A percentile compares a stretch with the other conserved stretches of the same genome.
phyloP scores from a whole-genome alignment of 805 yeast genomes.

The Candida wancherniae region DNA sequence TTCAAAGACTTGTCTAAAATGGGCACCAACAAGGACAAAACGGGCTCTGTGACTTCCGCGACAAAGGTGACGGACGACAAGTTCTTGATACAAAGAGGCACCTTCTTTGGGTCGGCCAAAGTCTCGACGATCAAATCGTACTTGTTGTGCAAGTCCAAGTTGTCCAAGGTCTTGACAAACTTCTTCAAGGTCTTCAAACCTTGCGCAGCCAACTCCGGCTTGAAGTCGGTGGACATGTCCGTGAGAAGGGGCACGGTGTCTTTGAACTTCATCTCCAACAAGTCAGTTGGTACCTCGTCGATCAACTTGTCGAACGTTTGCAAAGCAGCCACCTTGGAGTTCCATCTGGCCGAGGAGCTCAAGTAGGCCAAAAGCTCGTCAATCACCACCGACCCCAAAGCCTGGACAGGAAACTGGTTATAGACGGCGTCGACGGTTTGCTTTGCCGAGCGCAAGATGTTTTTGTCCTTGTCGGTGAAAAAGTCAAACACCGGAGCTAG shows the following conservation, averaged over 20 bases:
- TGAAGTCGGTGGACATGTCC: conserved; percentile 89
- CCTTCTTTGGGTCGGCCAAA: conserved; percentile 83
- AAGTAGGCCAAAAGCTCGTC: conserved; percentile 60
- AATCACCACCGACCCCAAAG: conserved; percentile 66
- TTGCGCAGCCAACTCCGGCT: conserved; percentile 88
- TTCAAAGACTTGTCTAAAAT: conserved; percentile 85
- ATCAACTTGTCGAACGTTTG: conserved; percentile 67
- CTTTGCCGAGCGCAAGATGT: conserved; percentile 83
- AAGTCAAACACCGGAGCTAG: conserved; percentile 64
- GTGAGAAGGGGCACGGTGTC: conserved; percentile 79
- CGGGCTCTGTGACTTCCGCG: conserved; percentile 97
- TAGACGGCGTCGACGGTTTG: conserved; percentile 66
- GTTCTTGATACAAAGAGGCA: conserved; percentile 82
- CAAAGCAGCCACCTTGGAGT: conserved; percentile 77
- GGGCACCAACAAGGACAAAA: conserved; percentile 84
- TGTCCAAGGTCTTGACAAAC: conserved; percentile 81
- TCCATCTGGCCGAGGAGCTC: conserved; percentile 87
- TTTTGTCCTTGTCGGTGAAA: conserved; percentile 80
- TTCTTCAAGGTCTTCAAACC: conserved; percentile 68
- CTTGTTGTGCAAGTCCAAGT: conserved; percentile 85
- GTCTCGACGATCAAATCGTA: conserved; percentile 79
- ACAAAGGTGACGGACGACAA: conserved; percentile 93
- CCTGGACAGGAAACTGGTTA: conserved; percentile 70
- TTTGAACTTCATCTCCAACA: conserved; percentile 75
- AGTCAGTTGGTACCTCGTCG: conserved; percentile 78